phyloP scores from a whole-genome alignment of 768 basidiomycete genomes.

The Suillus plorans region DNA sequence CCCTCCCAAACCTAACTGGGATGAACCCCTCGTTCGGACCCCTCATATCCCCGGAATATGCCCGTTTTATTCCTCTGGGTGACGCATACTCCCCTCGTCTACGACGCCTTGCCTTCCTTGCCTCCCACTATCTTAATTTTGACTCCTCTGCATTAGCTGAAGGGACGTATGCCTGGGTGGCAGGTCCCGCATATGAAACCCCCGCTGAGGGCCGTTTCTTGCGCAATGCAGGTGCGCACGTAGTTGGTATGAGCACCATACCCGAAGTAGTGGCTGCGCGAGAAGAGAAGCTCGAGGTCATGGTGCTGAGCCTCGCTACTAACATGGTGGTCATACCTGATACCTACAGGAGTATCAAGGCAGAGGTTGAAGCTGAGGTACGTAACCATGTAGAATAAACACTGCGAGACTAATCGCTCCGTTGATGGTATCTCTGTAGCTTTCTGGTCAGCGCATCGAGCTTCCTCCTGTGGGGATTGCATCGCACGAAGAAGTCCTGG shows the following conservation, averaged over 20 bases:
- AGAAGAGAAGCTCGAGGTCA: conserved; percentile 71
- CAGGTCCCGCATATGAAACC: conserved; percentile 88
- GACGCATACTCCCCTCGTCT: conserved; percentile 76
- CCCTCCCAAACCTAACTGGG: conserved; percentile 74
- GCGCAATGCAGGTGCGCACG: conserved; percentile 72
- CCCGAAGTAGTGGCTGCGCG: conserved; percentile 84
- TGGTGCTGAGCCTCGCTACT: conserved; percentile 83
- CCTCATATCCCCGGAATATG: conserved; percentile 51
- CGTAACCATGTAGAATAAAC: conserved; percentile 14
- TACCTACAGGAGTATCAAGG: conserved; percentile 63
- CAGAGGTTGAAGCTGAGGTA: conserved; percentile 79
- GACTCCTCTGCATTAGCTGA: conserved; percentile 61
- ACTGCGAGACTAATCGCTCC: neutral
- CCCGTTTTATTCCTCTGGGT: conserved; percentile 82
- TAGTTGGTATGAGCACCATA: conserved; percentile 94
- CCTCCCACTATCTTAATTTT: conserved; percentile 62
- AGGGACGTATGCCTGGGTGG: conserved; percentile 88
- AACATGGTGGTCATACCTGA: conserved; percentile 80
- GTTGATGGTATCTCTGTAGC: conserved; percentile 36
- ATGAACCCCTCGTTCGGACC: conserved; percentile 82
- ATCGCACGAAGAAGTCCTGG: conserved; percentile 79
- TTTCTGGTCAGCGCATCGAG: conserved; percentile 55
- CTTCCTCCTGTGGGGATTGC: conserved; percentile 46
- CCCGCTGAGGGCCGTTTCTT: conserved; percentile 84
- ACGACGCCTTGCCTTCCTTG: conserved; percentile 70